phyloP scores from a whole-genome alignment of 2,329 filamentous ascomycete species.

The Stachybotrys echinatus region DNA sequence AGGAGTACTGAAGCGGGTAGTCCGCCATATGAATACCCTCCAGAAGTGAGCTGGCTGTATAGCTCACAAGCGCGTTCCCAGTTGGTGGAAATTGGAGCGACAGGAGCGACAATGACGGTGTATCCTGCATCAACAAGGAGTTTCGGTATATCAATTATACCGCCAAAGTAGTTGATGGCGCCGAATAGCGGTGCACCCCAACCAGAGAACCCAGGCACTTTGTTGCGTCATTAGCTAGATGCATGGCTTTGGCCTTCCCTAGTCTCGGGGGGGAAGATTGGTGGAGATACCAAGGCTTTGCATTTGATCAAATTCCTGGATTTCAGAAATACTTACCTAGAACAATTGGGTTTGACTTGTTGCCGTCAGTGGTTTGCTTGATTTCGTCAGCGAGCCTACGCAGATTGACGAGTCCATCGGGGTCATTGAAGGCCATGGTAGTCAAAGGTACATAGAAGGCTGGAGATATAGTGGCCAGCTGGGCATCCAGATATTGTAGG shows the following conservation, averaged over 20 bases:
- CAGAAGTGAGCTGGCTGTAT: slow-evolving; percentile 5
- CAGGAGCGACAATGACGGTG: slow-evolving; percentile 5
- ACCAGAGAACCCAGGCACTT: slow-evolving; percentile 5
- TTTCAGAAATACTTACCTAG: neutral
- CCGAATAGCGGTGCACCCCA: slow-evolving; percentile 6
- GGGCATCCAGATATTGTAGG: too few species aligned
- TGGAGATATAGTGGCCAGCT: too few species aligned
- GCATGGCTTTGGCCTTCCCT: too few species aligned
- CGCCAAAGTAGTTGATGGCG: slow-evolving; percentile 6
- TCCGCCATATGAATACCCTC: neutral
- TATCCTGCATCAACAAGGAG: slow-evolving; percentile 5
- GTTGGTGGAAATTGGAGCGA: slow-evolving; percentile 5
- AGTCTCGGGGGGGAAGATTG: too few species aligned
- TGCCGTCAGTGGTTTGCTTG: neutral
- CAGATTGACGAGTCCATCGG: slow-evolving; percentile 4
- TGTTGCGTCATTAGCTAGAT: neutral
- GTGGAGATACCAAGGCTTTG: too few species aligned
- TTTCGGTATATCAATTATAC: slow-evolving; percentile 3
- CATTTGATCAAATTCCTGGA: neutral
- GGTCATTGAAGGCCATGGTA: slow-evolving; percentile 1
- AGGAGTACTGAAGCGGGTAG: neutral
- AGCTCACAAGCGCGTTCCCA: slow-evolving; percentile 8
- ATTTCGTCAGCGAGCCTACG: slow-evolving; percentile 1
- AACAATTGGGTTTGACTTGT: neutral
- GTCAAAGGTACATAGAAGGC: neutral